Evolutionary conservation across 768 basidiomycete species (phyloP).

Genomic region (Erythrobasidium yunnanense): DNA sequence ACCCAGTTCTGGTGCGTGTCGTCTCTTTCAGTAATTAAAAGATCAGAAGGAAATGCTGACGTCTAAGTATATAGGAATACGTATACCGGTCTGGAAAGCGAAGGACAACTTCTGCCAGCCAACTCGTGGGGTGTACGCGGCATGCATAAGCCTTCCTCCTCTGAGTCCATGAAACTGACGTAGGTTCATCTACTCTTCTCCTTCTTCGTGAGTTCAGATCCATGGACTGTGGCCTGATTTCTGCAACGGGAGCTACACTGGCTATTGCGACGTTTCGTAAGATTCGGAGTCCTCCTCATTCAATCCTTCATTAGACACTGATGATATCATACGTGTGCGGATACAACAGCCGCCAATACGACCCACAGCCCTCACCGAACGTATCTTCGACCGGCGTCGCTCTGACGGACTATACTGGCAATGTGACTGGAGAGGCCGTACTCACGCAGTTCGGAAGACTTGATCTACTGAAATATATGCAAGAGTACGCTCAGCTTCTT

Average conservation of each 20-base stretch:
- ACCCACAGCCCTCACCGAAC: slow-evolving; percentile 11
- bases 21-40: background rate
- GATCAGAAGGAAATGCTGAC: background rate
- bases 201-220: background rate
- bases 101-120: slow-evolving; percentile 17
- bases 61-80: background rate
- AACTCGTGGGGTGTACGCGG: slow-evolving; percentile 16
- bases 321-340: background rate
- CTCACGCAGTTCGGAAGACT: slow-evolving; percentile 8
- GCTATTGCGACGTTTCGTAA: slow-evolving; percentile 18
- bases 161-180: background rate
- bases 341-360: slow-evolving; percentile 11
- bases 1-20: slow-evolving; percentile 15
- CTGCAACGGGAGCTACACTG: slow-evolving; percentile 22
- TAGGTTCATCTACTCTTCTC: background rate
- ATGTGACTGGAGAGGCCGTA: background rate
- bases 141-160: background rate
- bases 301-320: background rate
- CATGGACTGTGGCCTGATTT: slow-evolving; percentile 23
- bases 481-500: background rate
- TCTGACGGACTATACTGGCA: slow-evolving; percentile 8
- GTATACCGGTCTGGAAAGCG: slow-evolving; percentile 4
- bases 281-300: background rate
- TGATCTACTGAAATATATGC: slow-evolving; percentile 19
- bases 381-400: background rate